phyloP scores from a whole-genome alignment of 2,329 filamentous ascomycete genomes.

The Clarireedia homoeocarpa region DNA sequence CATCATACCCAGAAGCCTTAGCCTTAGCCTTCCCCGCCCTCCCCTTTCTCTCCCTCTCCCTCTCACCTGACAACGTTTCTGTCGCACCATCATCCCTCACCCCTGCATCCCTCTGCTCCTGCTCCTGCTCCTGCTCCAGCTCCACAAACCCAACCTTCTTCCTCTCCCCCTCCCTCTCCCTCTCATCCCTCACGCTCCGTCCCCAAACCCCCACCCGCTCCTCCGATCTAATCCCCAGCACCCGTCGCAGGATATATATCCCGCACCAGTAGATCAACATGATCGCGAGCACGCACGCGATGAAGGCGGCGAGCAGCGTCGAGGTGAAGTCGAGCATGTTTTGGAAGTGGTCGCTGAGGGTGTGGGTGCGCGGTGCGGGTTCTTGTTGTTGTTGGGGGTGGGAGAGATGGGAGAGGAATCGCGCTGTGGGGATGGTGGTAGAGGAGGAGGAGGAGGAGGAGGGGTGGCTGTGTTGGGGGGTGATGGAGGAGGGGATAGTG shows the following conservation, averaged over 20 bases:
- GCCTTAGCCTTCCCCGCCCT: neutral
- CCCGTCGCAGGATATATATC: neutral
- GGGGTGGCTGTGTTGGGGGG: neutral
- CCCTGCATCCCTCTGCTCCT: neutral
- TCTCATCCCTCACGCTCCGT: neutral
- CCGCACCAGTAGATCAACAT: conserved; percentile 2
- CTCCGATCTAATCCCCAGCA: neutral
- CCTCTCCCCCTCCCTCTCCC: neutral
- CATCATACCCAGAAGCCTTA: too few relatives aligned
- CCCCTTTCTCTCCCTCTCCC: neutral
- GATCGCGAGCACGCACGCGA: neutral
- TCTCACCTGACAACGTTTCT: too few relatives aligned
- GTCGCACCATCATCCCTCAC: too few relatives aligned
- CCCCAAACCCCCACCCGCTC: neutral
- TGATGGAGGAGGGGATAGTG: neutral
- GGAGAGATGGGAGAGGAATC: neutral
- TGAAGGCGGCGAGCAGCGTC: neutral
- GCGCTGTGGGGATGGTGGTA: neutral
- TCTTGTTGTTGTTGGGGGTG: neutral
- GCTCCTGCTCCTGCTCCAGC: neutral
- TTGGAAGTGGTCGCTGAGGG: neutral
- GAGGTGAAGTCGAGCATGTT: conserved; percentile 6
- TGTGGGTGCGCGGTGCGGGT: too few relatives aligned
- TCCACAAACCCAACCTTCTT: neutral
- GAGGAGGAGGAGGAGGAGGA: neutral